A percentile compares a stretch with the other conserved stretches of the same genome.
phyloP scores from a whole-genome alignment of 2,329 filamentous ascomycete genomes.

The Calonectria henricotiae region DNA sequence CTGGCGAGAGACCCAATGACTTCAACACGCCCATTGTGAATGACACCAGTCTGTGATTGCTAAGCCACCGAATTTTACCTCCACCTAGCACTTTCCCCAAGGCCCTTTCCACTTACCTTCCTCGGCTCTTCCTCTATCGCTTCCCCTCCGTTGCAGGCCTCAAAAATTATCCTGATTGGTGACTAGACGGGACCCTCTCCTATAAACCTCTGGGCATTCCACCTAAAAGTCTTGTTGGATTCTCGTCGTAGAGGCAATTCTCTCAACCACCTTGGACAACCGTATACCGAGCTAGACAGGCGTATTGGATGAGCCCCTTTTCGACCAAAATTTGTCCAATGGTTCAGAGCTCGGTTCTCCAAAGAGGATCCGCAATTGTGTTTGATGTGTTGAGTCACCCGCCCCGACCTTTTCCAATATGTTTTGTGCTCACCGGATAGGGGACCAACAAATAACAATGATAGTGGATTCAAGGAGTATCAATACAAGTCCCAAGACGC shows the following conservation, averaged over 20 bases:
- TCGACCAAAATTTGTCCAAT: not conserved
- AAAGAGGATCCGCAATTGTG: not conserved
- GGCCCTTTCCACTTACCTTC: not conserved
- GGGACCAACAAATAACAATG: no score
- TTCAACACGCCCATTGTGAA: conserved; percentile 49
- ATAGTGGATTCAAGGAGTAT: not conserved
- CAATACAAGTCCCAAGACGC: not conserved
- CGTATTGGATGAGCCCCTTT: not conserved
- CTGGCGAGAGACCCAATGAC: conserved; percentile 31
- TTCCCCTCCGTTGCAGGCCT: not conserved
- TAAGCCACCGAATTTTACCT: not conserved
- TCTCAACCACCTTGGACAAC: not conserved
- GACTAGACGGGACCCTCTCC: not conserved
- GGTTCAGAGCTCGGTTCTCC: no score
- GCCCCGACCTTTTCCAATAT: not conserved
- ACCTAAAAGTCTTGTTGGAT: not conserved
- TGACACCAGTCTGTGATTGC: not conserved
- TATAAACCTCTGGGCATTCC: not conserved
- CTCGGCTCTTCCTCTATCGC: not conserved
- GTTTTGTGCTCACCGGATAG: not conserved
- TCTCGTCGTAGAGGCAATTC: not conserved
- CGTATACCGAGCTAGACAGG: not conserved
- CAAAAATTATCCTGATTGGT: not conserved
- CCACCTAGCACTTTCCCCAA: not conserved
- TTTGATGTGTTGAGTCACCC: not conserved